Conservation (phyloP, 2,329 filamentous ascomycete genomes). For the Fusarium denticulatum region DNA sequence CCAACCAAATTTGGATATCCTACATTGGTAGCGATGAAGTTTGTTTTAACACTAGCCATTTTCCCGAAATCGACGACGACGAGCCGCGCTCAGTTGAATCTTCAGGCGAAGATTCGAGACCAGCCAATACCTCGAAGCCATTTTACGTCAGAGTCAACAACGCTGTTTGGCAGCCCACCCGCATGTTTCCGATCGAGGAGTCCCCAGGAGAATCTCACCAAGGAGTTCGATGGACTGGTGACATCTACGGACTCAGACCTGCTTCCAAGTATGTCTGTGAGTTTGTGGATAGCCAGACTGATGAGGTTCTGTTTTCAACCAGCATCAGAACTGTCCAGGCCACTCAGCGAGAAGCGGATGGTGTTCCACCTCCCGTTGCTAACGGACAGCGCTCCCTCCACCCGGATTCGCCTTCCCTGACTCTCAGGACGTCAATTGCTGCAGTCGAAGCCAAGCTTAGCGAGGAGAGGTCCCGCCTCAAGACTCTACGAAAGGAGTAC, state of each 20-base stretch:
- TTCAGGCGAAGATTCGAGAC: constrained; percentile 48
- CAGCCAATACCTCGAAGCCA: constrained; percentile 70
- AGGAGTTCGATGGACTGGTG: constrained; percentile 73
- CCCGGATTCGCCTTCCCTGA: constrained; percentile 80
- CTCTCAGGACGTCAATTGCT: constrained; percentile 79
- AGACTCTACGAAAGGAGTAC: constrained; percentile 78
- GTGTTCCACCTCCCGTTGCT: constrained; percentile 45
- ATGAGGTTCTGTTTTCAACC: constrained; percentile 74
- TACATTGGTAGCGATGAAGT: constrained; percentile 83
- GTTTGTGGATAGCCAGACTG: constrained; percentile 75
- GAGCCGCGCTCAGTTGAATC: constrained; percentile 36
- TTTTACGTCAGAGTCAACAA: constrained; percentile 84
- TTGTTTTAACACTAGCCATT: constrained; percentile 77
- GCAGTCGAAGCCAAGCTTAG: constrained; percentile 75
- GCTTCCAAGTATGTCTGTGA: constrained; percentile 82
- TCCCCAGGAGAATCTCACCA: constrained; percentile 46
- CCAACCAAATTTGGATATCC: constrained; percentile 81
- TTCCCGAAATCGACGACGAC: constrained; percentile 58
- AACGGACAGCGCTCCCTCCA: constrained; percentile 69
- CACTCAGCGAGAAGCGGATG: constrained; percentile 47
- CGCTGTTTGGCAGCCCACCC: constrained; percentile 80
- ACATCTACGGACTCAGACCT: constrained; percentile 75
- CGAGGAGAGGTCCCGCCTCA: constrained; percentile 75
- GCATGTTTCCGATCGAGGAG: constrained; percentile 66
- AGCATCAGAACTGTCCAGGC: constrained; percentile 74